A percentile compares a stretch with the other conserved stretches of the same genome.
phyloP scores from a whole-genome alignment of 352 stramenopile genomes.

The Phytophthora tubulina region DNA sequence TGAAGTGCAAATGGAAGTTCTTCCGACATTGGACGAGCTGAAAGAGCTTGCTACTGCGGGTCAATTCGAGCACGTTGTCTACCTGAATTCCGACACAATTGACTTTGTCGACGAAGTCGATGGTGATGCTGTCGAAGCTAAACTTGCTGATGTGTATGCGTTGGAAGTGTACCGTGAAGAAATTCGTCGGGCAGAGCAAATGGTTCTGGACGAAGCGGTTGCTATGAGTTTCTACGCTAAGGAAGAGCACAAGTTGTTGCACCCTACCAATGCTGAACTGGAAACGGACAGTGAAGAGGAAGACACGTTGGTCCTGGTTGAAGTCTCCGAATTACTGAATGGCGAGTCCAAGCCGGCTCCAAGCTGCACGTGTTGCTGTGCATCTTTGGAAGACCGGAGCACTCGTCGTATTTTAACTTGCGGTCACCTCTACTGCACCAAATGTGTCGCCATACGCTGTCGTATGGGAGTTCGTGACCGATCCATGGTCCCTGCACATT shows the following conservation, averaged over 20 bases:
- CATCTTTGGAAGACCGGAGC: constrained; percentile 19
- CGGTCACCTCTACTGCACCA: constrained; percentile 69
- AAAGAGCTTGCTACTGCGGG: constrained; percentile 23
- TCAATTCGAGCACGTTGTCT: constrained; percentile 27
- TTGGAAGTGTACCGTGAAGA: constrained; percentile 57
- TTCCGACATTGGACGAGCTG: constrained; percentile 25
- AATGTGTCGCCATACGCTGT: constrained; percentile 63
- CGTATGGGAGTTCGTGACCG: constrained; percentile 66
- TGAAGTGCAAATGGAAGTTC: constrained; percentile 30
- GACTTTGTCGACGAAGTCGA: constrained; percentile 35
- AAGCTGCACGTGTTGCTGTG: constrained; percentile 52
- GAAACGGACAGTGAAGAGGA: constrained; percentile 33
- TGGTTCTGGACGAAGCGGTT: constrained; percentile 48
- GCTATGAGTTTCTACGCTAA: constrained; percentile 57
- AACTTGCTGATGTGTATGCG: constrained; percentile 38
- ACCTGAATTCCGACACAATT: constrained; percentile 21
- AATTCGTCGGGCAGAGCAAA: constrained; percentile 46
- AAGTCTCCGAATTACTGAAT: constrained; percentile 12
- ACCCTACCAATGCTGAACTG: constrained; percentile 1
- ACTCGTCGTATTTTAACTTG: constrained; percentile 54
- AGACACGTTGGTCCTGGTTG: constrained; percentile 20
- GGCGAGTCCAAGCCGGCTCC: constrained; percentile 50
- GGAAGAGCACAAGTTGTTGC: constrained; percentile 53
- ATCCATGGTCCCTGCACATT: constrained; percentile 69
- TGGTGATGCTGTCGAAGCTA: constrained; percentile 21